Evolutionary conservation across 1,284 basidiomycete species (phyloP), one percentile per base, ranked within the genome.

Genomic region (Stereum hirsutum): DNA sequence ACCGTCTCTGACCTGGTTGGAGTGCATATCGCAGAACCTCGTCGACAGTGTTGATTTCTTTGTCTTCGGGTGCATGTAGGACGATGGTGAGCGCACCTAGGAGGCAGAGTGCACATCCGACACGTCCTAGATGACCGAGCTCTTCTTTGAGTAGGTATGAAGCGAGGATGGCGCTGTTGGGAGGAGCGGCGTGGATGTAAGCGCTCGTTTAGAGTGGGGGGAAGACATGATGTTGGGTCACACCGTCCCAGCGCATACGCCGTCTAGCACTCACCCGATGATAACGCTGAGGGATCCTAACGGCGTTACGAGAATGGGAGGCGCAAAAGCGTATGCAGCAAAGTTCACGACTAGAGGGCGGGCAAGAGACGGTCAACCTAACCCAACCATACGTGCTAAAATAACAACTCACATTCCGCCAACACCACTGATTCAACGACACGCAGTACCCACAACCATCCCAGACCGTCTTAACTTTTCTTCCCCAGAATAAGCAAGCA

Each of bases 321-420:
- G 95, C 0, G 95, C 95, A 57, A 98, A 99, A 0, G 92, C 91
- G 63, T 99, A 99, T 4, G 96, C 96, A 6, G 95, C 92, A 65
- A 99, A 99, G 68, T 99, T 99, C 53, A 92, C 94, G 45, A 96
- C 94, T 96, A 54, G 32, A n/a, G n/a, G n/a, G n/a, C n/a, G n/a
- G n/a, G 30, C 15, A 38, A 39, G 42, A 7, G 20, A 27, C 12
- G 26, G 14, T n/a, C 12, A 14, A 19, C 26, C 20, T 28, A 23
- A 17, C 15, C 6, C 14, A 25, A n/a, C n/a, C n/a, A 20, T 20
- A 25, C 21, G 21, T 11, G n/a, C 21, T 28, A 24, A 12, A 37
- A 25, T 17, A 15, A 39, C 39, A 25, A 49, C 66, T 54, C 54
- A 93, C 91, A 65, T 84, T 96, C 93, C 44, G 93, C 93, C 26